Conservation (phyloP, 768 basidiomycete species). For the Amanita thiersii region DNA sequence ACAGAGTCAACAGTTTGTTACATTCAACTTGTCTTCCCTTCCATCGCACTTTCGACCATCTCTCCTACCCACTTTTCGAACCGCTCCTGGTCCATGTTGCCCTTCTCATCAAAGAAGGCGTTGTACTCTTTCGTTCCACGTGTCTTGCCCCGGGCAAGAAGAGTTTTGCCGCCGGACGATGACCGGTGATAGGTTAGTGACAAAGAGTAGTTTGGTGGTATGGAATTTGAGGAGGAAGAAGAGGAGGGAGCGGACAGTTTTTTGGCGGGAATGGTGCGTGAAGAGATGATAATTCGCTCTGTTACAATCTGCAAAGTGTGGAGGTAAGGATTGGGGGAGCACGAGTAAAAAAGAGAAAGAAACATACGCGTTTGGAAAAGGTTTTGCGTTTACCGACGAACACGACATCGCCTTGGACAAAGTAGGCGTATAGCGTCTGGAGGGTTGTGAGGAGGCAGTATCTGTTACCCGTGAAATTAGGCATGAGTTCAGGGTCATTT, state of each 20-base stretch:
- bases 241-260: conserved; percentile 19
- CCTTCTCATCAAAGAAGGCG: conserved; percentile 75
- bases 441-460: conserved; percentile 66
- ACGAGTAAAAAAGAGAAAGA: not conserved
- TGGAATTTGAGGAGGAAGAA: conserved; percentile 17
- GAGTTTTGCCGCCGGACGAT: conserved; percentile 77
- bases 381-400: conserved; percentile 89
- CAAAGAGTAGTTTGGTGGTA: conserved; percentile 62
- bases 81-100: conserved; percentile 64
- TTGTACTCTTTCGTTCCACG: conserved; percentile 51
- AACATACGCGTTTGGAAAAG: conserved; percentile 73
- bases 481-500: not conserved
- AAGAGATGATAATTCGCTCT: conserved; percentile 76
- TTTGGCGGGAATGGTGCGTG: conserved; percentile 52
- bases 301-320: conserved; percentile 71
- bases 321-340: conserved; percentile 3
- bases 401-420: conserved; percentile 75
- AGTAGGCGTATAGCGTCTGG: conserved; percentile 79
- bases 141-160: conserved; percentile 64
- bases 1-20: too few relatives aligned
- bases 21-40: conserved; percentile 38
- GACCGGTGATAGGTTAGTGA: conserved; percentile 67
- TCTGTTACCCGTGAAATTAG: conserved; percentile 28
- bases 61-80: conserved; percentile 78
- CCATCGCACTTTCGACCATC: conserved; percentile 66